Conservation (phyloP, 2,329 filamentous ascomycete genomes). For the Alternaria sp. region DNA sequence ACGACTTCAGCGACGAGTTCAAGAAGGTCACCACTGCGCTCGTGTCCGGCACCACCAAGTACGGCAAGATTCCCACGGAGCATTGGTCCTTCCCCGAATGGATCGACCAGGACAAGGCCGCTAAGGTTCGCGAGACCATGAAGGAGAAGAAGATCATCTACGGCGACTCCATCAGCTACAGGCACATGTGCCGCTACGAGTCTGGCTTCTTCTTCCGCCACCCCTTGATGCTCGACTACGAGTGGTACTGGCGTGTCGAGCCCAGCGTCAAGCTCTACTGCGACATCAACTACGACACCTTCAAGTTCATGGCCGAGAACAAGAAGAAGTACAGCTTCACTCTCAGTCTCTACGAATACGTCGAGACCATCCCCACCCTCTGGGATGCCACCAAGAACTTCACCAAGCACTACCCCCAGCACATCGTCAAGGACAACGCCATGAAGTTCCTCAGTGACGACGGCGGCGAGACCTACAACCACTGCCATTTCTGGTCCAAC, state of each 20-base stretch:
- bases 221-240: conserved; percentile 90
- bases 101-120: conserved; percentile 94
- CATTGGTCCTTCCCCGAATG: conserved; percentile 97
- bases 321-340: conserved; percentile 99
- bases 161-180: conserved; percentile 94
- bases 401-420: conserved; percentile 87
- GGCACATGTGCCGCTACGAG: conserved; percentile 99
- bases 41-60: conserved; percentile 91
- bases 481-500: conserved; percentile 99
- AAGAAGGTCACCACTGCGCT: conserved; percentile 89
- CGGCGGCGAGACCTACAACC: conserved; percentile 89
- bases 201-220: conserved; percentile 99
- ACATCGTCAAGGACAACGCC: conserved; percentile 83
- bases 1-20: conserved; percentile 91
- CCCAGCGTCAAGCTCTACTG: conserved; percentile 96
- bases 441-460: conserved; percentile 94
- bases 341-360: conserved; percentile 93
- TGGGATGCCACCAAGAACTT: conserved; percentile 97
- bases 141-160: conserved; percentile 95
- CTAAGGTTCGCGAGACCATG: conserved; percentile 93
- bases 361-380: conserved; percentile 92
- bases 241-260: conserved; percentile 99
- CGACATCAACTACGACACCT: conserved; percentile 94
- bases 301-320: conserved; percentile 94
- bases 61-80: conserved; percentile 86